These are phyloP conservation scores for Bidens hawaiensis DNA, from an alignment of 140 eudicot genomes.

Conservation along the genomic window DNA sequence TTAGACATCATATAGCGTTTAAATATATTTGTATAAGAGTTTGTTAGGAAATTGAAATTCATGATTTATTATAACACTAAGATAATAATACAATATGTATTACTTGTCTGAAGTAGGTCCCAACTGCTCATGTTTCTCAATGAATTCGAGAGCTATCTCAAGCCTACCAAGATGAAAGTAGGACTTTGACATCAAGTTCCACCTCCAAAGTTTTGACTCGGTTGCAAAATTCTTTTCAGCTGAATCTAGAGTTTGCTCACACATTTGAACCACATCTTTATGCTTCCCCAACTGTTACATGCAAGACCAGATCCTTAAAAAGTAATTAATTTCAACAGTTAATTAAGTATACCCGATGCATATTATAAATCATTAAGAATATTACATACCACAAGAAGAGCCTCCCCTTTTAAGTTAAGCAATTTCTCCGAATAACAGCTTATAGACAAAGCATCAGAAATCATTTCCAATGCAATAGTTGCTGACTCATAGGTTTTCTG, in stretches of 20 bases:
- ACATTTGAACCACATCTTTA: slow-evolving; percentile 71
- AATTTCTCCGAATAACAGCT: slow-evolving; percentile 75
- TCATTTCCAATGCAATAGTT: slow-evolving; percentile 44
- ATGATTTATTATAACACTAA: slow-evolving; percentile 2
- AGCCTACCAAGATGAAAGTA: slow-evolving; percentile 77
- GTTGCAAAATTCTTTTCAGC: slow-evolving; percentile 66
- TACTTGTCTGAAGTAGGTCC: slow-evolving; percentile 39
- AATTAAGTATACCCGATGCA: slow-evolving; percentile 1
- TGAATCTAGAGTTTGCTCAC: slow-evolving; percentile 70
- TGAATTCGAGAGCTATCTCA: slow-evolving; percentile 65
- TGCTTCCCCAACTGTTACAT: slow-evolving; percentile 62
- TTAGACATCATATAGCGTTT: slow-evolving; percentile 22
- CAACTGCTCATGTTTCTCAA: slow-evolving; percentile 51
- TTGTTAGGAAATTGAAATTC: slow-evolving; percentile 6
- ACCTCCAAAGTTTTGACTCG: slow-evolving; percentile 62
- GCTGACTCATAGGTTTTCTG: slow-evolving; percentile 61
- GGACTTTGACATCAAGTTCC: slow-evolving; percentile 59
- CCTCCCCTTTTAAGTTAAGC: slow-evolving; percentile 77
- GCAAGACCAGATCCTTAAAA: slow-evolving; percentile 16
- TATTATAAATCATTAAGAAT: slow-evolving; percentile 1
- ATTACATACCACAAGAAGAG: slow-evolving; percentile 64
- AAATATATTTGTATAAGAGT: slow-evolving; percentile 4
- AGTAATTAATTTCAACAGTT: background rate
- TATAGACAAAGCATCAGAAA: slow-evolving; percentile 61
- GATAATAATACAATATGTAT: slow-evolving; percentile 13